Conservation (phyloP, 768 basidiomycete genomes). For the Naganishia vishniacii region DNA sequence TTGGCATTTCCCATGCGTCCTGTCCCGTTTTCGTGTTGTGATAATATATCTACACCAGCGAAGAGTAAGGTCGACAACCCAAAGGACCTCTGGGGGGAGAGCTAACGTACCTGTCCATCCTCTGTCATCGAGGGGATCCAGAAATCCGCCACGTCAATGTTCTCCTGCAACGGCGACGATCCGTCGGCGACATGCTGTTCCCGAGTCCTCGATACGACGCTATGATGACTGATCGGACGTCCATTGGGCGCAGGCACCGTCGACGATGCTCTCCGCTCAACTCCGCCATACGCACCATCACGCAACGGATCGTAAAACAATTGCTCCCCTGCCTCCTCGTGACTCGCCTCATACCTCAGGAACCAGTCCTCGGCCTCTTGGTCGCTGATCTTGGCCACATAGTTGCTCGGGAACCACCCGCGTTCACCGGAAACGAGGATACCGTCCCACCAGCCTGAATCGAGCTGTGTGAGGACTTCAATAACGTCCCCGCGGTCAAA, state of each 20-base stretch:
- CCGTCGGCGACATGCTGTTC: no score
- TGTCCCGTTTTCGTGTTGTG: conserved; percentile 64
- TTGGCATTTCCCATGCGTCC: conserved; percentile 72
- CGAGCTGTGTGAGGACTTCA: conserved; percentile 82
- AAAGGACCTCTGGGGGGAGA: not conserved
- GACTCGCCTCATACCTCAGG: conserved; percentile 51
- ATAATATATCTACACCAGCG: conserved; percentile 73
- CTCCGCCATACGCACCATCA: no score
- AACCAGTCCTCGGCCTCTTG: conserved; percentile 68
- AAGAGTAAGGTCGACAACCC: not conserved
- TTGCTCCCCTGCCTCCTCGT: conserved; percentile 49
- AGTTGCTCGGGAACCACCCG: conserved; percentile 89
- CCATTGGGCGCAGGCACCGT: not conserved
- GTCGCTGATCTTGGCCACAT: conserved; percentile 66
- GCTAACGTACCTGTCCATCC: conserved; percentile 72
- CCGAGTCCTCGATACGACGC: no score
- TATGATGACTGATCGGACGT: not conserved
- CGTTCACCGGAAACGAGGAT: conserved; percentile 71
- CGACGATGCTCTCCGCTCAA: not conserved
- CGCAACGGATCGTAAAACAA: conserved; percentile 2
- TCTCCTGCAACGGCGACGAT: not conserved
- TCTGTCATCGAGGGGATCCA: conserved; percentile 84
- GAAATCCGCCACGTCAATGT: conserved; percentile 55
- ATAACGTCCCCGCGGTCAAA: conserved; percentile 84
- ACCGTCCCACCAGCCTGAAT: conserved; percentile 98